Evolutionary conservation across 805 yeast genomes (phyloP), one percentile per base, ranked within the genome.

Genomic region (Ogataea nitratoaversa): DNA sequence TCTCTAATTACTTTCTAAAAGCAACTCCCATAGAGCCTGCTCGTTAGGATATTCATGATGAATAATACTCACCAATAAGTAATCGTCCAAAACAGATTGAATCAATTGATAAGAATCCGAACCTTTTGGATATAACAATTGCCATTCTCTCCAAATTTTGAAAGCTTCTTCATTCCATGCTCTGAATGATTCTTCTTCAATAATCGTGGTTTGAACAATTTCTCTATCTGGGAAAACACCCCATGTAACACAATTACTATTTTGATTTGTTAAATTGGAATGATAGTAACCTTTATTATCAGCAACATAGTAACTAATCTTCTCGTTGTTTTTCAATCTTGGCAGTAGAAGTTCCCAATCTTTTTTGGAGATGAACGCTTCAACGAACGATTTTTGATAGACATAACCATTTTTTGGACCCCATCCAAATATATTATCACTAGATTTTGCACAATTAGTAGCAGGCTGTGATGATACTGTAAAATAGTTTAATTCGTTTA

Each of bases 141-240:
- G 84, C 99, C 99, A 93, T 60, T 90, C 95, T 30, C 71, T 65
- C 93, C 97, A 86, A 44, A 93, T 84, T 42, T 78, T 73, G 63
- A 88, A 93, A 0, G 96, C 95, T 61, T 93, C 99, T 54, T 90
- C 97, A 51, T 83, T 78, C 99, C 99, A 93, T 0, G 96, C 96
- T 50, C 77, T 76, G 68, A 93, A 91, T 2, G 97, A 87, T 52
- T 89, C 96, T 51, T 79, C 84, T 57, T 90, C 96, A 41, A 93
- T 81, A 46, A 90, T 83, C 0, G 99, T 93, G 0, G 97, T 85
- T 62, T 90, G 97, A 28, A 88, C 76, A 28, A 89, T 82, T 57
- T 88, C 96, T 48, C 89, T 78, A 61, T 82, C 82, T 7, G 95
- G 95, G 72, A 93, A 91, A 3, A 85, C 95, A 47, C 98, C 99